Percentiles rank a stretch among this genome's conserved stretches.
These are phyloP conservation scores for Trichoderma simmonsii DNA, from an alignment of 2,329 filamentous ascomycete genomes.

Conservation along the genomic window DNA sequence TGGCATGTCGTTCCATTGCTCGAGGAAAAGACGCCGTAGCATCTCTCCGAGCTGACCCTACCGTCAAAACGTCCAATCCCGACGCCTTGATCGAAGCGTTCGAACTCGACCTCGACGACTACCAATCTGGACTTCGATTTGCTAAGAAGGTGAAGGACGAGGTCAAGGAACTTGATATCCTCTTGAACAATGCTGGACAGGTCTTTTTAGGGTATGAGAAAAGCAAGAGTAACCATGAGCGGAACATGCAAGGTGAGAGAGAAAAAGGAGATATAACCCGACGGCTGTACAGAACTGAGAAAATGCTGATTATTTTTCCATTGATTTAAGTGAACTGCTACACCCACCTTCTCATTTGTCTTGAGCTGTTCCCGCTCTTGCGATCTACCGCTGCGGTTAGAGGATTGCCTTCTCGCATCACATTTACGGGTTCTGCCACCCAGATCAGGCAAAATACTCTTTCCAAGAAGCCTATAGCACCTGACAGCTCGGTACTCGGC, in stretches of 20 bases:
- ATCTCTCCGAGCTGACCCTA: neutral
- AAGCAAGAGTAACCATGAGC: neutral
- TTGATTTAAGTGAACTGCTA: neutral
- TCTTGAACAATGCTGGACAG: constrained; percentile 7
- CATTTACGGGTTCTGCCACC: constrained; percentile 1
- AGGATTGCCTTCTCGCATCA: neutral
- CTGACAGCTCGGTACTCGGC: neutral
- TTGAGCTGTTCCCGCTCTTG: constrained; percentile 5
- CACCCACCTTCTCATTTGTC: neutral
- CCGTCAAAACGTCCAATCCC: neutral
- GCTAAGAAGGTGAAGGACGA: neutral
- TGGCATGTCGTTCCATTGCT: neutral
- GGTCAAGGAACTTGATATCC: constrained; percentile 1
- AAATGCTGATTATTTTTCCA: neutral
- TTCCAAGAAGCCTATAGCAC: neutral
- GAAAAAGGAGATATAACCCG: neutral
- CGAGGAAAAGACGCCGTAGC: neutral
- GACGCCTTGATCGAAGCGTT: neutral
- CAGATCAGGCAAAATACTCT: constrained; percentile 8
- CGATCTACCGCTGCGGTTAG: neutral
- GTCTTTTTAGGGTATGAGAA: neutral
- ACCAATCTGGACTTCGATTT: neutral
- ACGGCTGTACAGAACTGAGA: neutral
- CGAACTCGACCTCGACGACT: constrained; percentile 9
- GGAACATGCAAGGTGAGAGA: constrained; percentile 6